Evolutionary conservation across 306 rosid species (phyloP), one percentile per base, ranked within the genome.

Genomic region (Amphicarpaea edgeworthii): DNA sequence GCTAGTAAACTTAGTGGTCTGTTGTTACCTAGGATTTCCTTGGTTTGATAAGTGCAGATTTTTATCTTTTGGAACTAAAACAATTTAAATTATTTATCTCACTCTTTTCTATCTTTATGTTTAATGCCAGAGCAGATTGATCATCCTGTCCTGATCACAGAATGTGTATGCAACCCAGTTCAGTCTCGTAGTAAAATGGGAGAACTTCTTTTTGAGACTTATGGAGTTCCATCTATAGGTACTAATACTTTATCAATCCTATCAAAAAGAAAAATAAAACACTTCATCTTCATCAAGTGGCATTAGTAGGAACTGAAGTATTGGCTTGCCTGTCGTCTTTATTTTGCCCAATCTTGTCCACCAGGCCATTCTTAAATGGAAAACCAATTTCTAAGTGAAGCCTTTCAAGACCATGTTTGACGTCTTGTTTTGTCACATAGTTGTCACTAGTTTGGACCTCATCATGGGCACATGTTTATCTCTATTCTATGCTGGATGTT

Each of bases 161-260:
- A 96, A 85, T 96, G 99, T 24, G 88, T 83, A 8, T 86, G 98
- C 93, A 96, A 96, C 83, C 97, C 99, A 50, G 84, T 92, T 77
- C 97, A 96, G 23, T 96, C 98, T 77, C 97, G 99, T 26, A 84
- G 93, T 88, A 92, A 92, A 88, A 96, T 96, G 99, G 97, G 87
- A 38, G 99, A 96, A 76, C 98, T 96, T 80, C 90, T 92, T 62
- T 96, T 96, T 83, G 98, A 96, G 86, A 92, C 99, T 32, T 95
- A 92, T 72, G 99, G 99, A 76, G 96, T 90, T 85, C 99, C 97
- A 69, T 92, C 93, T 12, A 66, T 92, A 87, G 97, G 97, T 96
- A 89, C 17, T 63, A 43, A 19, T 65, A 12, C 71, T 53, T 26
- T 16, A 37, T 69, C 50, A 77, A 76, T 66, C 49, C 64, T 63